A percentile compares a stretch with the other conserved stretches of the same genome.
phyloP scores from a whole-genome alignment of 2,329 filamentous ascomycete species.

The Pleomassaria siparia region DNA sequence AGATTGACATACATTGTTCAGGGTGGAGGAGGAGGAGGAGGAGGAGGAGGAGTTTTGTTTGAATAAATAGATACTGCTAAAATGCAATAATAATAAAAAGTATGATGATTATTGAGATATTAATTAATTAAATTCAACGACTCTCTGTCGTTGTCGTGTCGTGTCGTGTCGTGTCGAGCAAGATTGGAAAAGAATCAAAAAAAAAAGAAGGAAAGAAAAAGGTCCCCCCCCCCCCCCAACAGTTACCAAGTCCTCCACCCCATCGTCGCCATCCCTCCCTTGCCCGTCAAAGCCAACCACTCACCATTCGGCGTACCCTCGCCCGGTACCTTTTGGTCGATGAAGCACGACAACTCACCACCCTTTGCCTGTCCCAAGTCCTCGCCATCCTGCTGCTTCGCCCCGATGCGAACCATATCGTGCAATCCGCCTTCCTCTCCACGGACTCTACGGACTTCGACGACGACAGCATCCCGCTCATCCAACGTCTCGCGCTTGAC shows the following conservation, averaged over 20 bases:
- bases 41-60: no score
- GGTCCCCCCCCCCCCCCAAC: background rate
- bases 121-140: no score
- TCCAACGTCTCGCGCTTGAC: background rate
- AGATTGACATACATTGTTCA: conserved; percentile 12
- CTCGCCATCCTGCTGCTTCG: background rate
- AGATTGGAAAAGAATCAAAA: no score
- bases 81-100: no score
- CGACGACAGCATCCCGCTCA: no score
- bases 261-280: conserved; percentile 4
- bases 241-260: conserved; percentile 1
- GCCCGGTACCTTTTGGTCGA: background rate
- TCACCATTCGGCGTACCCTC: background rate
- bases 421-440: background rate
- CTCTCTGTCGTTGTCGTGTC: no score
- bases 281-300: conserved; percentile 5
- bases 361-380: background rate
- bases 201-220: background rate
- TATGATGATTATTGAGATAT: no score
- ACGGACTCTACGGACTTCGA: background rate
- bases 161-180: no score
- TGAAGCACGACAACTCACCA: background rate
- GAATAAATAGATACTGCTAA: no score
- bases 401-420: conserved; percentile 3
- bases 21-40: no score